A percentile compares a stretch with the other conserved stretches of the same genome.
phyloP scores from a whole-genome alignment of 352 stramenopile genomes.

The Nothophytophthora sp. region DNA sequence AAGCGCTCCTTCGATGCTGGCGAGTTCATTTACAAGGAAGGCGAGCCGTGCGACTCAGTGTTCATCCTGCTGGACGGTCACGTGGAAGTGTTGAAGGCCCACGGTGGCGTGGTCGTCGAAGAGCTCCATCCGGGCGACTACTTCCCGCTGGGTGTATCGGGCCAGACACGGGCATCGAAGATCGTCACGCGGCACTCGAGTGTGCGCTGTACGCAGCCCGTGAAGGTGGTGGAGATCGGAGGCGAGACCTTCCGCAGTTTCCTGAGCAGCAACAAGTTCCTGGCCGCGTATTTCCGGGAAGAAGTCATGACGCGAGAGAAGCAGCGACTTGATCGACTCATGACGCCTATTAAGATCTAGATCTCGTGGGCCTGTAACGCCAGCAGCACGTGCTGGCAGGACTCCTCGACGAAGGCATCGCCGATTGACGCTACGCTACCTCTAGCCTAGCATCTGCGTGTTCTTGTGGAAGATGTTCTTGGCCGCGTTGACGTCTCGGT shows the following conservation, averaged over 20 bases:
- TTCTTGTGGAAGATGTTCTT: too few species aligned
- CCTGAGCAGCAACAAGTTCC: conserved; percentile 82
- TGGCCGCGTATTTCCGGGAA: conserved; percentile 75
- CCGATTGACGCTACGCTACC: too few species aligned
- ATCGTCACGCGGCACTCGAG: conserved; percentile 78
- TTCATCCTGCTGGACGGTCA: conserved; percentile 79
- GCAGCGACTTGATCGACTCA: conserved; percentile 54
- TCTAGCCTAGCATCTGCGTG: too few species aligned
- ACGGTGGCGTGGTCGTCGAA: conserved; percentile 72
- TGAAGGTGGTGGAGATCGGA: conserved; percentile 77
- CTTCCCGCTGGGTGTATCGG: conserved; percentile 79
- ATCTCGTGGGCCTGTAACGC: too few species aligned
- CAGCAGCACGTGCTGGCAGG: too few species aligned
- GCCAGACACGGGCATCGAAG: conserved; percentile 60
- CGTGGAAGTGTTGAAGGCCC: conserved; percentile 70
- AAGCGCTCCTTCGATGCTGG: conserved; percentile 55
- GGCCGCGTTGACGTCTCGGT: too few species aligned
- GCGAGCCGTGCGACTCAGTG: conserved; percentile 74
- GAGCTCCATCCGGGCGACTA: conserved; percentile 73
- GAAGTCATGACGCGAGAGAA: conserved; percentile 73
- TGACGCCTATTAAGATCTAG: too few species aligned
- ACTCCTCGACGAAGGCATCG: too few species aligned
- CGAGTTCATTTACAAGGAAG: conserved; percentile 82
- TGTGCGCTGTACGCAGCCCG: conserved; percentile 65
- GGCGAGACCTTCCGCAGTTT: conserved; percentile 86